These are phyloP conservation scores for Trichoderma afroharzianum DNA, from an alignment of 2,329 filamentous ascomycete genomes.

Conservation along the genomic window DNA sequence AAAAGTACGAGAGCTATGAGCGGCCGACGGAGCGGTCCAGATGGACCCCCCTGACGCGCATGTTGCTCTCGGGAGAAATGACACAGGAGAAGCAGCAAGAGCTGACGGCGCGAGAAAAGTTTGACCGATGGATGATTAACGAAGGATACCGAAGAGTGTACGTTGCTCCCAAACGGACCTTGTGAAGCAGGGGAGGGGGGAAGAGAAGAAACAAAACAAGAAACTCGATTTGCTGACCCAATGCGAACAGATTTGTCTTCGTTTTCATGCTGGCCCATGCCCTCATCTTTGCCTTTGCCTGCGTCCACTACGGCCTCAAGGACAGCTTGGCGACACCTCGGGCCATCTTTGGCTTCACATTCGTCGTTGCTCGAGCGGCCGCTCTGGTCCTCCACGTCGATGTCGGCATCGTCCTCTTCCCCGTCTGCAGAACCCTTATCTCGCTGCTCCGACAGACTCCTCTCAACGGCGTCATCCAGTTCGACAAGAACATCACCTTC, in stretches of 20 bases:
- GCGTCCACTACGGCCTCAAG: slow-evolving; percentile 76
- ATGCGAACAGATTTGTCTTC: slow-evolving; percentile 61
- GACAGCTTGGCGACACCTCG: slow-evolving; percentile 66
- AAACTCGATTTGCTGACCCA: slow-evolving; percentile 17
- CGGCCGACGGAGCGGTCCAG: slow-evolving; percentile 65
- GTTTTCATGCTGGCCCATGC: slow-evolving; percentile 70
- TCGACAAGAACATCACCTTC: slow-evolving; percentile 87
- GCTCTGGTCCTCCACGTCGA: slow-evolving; percentile 79
- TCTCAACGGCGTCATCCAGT: slow-evolving; percentile 80
- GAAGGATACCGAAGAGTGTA: slow-evolving; percentile 79
- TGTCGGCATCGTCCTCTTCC: slow-evolving; percentile 73
- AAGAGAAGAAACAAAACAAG: background rate
- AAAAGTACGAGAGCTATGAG: slow-evolving; percentile 29
- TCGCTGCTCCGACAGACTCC: slow-evolving; percentile 77
- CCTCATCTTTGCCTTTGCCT: slow-evolving; percentile 76
- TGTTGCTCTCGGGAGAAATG: slow-evolving; percentile 81
- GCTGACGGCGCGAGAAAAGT: slow-evolving; percentile 65
- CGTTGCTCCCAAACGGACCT: slow-evolving; percentile 31
- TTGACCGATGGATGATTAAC: slow-evolving; percentile 87
- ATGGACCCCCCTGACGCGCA: slow-evolving; percentile 78
- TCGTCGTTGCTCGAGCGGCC: slow-evolving; percentile 70
- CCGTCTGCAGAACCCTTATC: slow-evolving; percentile 80
- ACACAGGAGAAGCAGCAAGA: slow-evolving; percentile 68
- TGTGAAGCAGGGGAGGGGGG: too few species aligned
- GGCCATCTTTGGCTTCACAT: slow-evolving; percentile 69